Evolutionary conservation across 164 flowering plant species (phyloP), one percentile per base, ranked within the genome.

Genomic region (Berberis vulgaris): DNA sequence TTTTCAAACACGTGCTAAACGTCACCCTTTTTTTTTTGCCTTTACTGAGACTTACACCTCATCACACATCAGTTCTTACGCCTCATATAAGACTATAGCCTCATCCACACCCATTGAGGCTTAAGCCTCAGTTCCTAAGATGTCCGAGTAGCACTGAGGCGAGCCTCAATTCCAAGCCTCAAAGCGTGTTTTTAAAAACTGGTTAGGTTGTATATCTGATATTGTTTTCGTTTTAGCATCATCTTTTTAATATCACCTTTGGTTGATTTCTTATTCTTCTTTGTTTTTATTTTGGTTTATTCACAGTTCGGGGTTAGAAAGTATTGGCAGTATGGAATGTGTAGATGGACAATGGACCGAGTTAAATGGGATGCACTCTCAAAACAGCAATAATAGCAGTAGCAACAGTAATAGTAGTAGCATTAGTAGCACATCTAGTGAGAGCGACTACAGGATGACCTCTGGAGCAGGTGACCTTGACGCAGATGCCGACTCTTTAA

Each of bases 401-500:
- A 87, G 82, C 66, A 81, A 76, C 70, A 91, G 96, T 76, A 89
- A 97, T 76, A 80, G 80, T 69, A 82, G 90, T 77, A 87, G 91
- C 81, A 67, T 82, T 72, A 87, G 86, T 77, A 78, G 84, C 76
- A 83, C 88, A 66, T 86, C 96, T 13, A 85, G 94, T 81, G 96
- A 84, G 45, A 91, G 91, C 79, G 97, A 86, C 75, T 69, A 62
- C 74, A 81, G 72, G 71, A 77, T 77, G 76, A 71, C 67, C 9
- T 57, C 72, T 40, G 79, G 78, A 72, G 54, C 72, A 65, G 84
- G 90, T 62, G 99, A 95, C 66, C 86, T 91, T 62, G 97, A 95
- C 47, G 94, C 96, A 61, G 99, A 95, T 84, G 97, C 99, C 71
- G 97, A 95, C 81, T 94, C 99, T 54, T 72, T 91, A 59, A 67